A percentile compares a stretch with the other conserved stretches of the same genome.
These are phyloP conservation scores for Colletotrichum abscissum DNA, from an alignment of 2,329 filamentous ascomycete species.

Conservation along the genomic window DNA sequence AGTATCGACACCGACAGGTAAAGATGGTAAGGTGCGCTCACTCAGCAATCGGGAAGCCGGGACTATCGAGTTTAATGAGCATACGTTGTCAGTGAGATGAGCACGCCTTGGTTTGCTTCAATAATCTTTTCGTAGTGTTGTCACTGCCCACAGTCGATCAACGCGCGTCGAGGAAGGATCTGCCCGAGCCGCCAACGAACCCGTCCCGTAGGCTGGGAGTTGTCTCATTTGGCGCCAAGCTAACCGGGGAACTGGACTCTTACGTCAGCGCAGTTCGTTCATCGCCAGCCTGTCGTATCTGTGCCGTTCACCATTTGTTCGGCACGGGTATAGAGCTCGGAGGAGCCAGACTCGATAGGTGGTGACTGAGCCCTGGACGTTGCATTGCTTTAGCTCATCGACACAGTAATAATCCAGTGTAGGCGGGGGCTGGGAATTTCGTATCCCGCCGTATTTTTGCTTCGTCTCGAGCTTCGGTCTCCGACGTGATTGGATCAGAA, in stretches of 20 bases:
- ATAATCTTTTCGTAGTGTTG: neutral
- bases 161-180: constrained; percentile 15
- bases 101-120: neutral
- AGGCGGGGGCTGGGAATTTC: constrained; percentile 7
- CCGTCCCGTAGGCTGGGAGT: neutral
- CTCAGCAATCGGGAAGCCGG: neutral
- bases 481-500: neutral
- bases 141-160: neutral
- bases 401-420: neutral
- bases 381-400: constrained; percentile 1
- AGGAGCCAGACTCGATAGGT: neutral
- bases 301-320: neutral
- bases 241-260: neutral
- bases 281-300: neutral
- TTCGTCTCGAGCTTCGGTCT: neutral
- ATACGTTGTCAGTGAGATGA: neutral
- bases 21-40: neutral
- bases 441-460: neutral
- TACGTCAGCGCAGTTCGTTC: neutral
- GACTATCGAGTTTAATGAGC: neutral
- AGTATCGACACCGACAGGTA: neutral
- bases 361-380: neutral
- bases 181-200: neutral
- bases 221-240: constrained; percentile 2
- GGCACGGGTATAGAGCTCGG: neutral